A percentile compares a stretch with the other conserved stretches of the same genome.
Evolutionary conservation across 2,329 filamentous ascomycete species (phyloP).

Genomic region (Trichophyton simii): DNA sequence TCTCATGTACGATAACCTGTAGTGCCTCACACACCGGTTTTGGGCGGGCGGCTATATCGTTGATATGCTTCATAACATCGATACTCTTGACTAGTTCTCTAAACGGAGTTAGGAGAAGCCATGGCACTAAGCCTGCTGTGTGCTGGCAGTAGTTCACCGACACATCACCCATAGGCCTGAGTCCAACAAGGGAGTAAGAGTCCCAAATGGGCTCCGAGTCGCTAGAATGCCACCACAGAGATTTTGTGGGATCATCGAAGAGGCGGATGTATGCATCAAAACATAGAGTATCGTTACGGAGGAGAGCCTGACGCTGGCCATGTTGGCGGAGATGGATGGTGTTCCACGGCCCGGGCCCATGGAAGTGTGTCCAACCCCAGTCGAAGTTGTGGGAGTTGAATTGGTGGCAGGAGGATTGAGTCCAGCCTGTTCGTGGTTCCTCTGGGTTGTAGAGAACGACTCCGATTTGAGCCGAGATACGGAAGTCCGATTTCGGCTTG

Average conservation of each 20-base stretch:
- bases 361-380: constrained; percentile 53
- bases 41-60: constrained; percentile 35
- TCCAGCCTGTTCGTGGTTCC: constrained; percentile 47
- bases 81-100: constrained; percentile 42
- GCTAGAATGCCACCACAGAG: constrained; percentile 48
- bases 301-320: constrained; percentile 45
- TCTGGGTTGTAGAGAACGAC: constrained; percentile 52
- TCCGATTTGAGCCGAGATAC: constrained; percentile 47
- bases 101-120: constrained; percentile 48
- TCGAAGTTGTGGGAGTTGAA: constrained; percentile 48
- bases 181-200: constrained; percentile 44
- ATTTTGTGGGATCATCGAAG: constrained; percentile 47
- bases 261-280: constrained; percentile 51
- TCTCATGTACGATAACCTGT: constrained; percentile 40
- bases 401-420: constrained; percentile 45
- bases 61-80: constrained; percentile 35
- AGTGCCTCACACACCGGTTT: constrained; percentile 41
- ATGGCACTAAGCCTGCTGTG: constrained; percentile 45
- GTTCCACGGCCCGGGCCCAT: constrained; percentile 45
- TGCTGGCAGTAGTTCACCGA: constrained; percentile 35
- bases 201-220: constrained; percentile 44
- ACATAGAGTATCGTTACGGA: constrained; percentile 48
- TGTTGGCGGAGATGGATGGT: constrained; percentile 46
- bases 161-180: constrained; percentile 40
- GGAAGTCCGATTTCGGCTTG: constrained; percentile 24